Evolutionary conservation across 176 grass and related monocot species (phyloP), one percentile per base, ranked within the genome.

Genomic region (Musa beccarii): DNA sequence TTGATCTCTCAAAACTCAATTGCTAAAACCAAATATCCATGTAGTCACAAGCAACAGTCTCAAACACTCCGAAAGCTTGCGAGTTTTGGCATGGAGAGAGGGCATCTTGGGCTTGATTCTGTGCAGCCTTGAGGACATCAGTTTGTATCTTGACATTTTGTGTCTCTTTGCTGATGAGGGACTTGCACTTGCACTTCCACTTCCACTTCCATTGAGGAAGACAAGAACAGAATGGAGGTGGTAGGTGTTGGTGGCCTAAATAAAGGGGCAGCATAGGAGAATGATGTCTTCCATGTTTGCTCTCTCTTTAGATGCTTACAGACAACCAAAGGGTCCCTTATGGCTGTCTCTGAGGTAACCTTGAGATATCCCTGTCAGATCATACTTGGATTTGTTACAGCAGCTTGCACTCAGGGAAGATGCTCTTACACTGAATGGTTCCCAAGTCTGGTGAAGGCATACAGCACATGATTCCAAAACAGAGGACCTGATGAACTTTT

Each of bases 181-280:
- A 43, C 34, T 43, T 6, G 34, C 34, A 43, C 34, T 55, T 55
- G 52, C 21, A 54, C n/a, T 55, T 16, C 20, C 23, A 73, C 51
- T n/a, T n/a, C n/a, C n/a, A 28, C 26, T 28, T 28, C 26, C 26
- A 28, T 28, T 8, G 20, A 15, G 10, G 51, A 8, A 61, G 14
- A 20, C 8, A 54, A 54, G 66, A 29, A 67, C 28, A 34, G 66
- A 24, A 51, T 13, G 7, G 51, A 14, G 10, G 21, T 15, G 24
- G 5, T 26, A 68, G 66, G 28, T 16, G 23, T 29, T 73, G 19
- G 19, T 25, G 51, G 51, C 12, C 52, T 73, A 73, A 73, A 28
- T 55, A 11, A 34, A 73, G 71, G 71, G 71, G 51, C 19, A 73
- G 51, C 71, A 73, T 3, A 25, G 52, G 71, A 69, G 5, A 26